These are phyloP conservation scores for Marasmius tenuissimus DNA, from an alignment of 1,284 basidiomycete species.

Conservation along the genomic window DNA sequence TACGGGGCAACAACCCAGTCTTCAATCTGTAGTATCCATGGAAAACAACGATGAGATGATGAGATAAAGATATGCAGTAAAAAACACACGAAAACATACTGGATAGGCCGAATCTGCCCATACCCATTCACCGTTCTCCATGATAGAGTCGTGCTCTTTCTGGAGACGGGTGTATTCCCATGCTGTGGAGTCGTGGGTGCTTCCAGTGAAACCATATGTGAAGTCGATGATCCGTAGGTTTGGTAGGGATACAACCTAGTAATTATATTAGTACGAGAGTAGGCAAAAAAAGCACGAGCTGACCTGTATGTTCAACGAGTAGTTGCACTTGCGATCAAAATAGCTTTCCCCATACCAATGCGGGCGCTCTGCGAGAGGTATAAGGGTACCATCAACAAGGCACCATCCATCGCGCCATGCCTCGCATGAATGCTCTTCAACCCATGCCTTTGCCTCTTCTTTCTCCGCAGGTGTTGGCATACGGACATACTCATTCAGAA, in stretches of 20 bases:
- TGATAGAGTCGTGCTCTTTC: slow-evolving; percentile 5
- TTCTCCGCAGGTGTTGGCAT: slow-evolving; percentile 3
- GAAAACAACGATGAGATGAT: too few relatives aligned
- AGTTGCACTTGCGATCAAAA: slow-evolving; percentile 33
- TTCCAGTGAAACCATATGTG: slow-evolving; percentile 4
- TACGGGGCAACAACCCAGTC: slow-evolving; percentile 12
- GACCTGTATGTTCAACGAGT: slow-evolving; percentile 34
- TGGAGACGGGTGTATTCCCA: neutral
- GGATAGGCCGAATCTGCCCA: slow-evolving; percentile 24
- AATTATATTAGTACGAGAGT: neutral
- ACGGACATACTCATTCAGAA: neutral
- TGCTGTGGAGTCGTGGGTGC: slow-evolving; percentile 7
- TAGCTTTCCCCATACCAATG: slow-evolving; percentile 28
- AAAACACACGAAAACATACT: neutral
- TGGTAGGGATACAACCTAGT: slow-evolving; percentile 5
- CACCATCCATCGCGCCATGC: slow-evolving; percentile 22
- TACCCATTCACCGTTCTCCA: slow-evolving; percentile 16
- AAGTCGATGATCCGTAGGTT: slow-evolving; percentile 6
- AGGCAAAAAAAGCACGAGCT: neutral
- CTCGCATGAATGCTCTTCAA: slow-evolving; percentile 17
- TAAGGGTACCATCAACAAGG: slow-evolving; percentile 24
- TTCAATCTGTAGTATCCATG: slow-evolving; percentile 2
- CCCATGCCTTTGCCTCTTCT: slow-evolving; percentile 7
- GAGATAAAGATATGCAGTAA: neutral
- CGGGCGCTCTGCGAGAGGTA: slow-evolving; percentile 25